Conservation (phyloP, 768 basidiomycete species). For the Termitomyces sp. region DNA sequence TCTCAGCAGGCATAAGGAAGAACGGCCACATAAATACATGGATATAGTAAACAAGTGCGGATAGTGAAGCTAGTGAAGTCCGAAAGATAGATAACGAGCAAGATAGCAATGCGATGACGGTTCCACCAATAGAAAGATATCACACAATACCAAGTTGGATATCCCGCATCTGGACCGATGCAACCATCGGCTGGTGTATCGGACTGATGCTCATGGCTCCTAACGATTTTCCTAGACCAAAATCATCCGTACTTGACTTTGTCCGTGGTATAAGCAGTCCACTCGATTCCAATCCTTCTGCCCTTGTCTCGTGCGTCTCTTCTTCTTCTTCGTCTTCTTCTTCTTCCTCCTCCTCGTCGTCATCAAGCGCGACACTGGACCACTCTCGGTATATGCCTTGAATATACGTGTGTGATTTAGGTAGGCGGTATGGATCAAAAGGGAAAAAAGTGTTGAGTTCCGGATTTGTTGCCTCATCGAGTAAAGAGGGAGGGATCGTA, state of each 20-base stretch:
- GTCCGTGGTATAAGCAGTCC: conserved; percentile 14
- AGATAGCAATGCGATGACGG: conserved; percentile 7
- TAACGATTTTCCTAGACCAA: conserved; percentile 60
- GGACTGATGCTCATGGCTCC: conserved; percentile 87
- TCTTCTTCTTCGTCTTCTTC: conserved; percentile 48
- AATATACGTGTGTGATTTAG: conserved; percentile 71
- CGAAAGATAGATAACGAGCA: neutral
- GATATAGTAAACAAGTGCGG: neutral
- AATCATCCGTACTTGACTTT: conserved; percentile 29
- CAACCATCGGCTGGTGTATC: conserved; percentile 13
- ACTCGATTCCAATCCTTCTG: conserved; percentile 9
- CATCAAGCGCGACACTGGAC: conserved; percentile 75
- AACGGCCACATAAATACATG: neutral
- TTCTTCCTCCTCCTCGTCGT: conserved; percentile 61
- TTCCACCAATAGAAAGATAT: neutral
- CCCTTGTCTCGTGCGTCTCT: conserved; percentile 10
- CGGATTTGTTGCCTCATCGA: conserved; percentile 37
- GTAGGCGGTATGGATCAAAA: conserved; percentile 94
- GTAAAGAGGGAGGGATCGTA: conserved; percentile 17
- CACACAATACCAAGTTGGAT: conserved; percentile 11
- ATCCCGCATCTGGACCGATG: conserved; percentile 12
- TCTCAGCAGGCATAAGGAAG: neutral
- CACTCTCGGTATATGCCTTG: conserved; percentile 87
- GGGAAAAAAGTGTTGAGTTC: conserved; percentile 96
- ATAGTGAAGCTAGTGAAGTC: neutral